Evolutionary conservation across 352 stramenopile genomes (phyloP), one percentile per base, ranked within the genome.

Genomic region (Lagenidium sp.): DNA sequence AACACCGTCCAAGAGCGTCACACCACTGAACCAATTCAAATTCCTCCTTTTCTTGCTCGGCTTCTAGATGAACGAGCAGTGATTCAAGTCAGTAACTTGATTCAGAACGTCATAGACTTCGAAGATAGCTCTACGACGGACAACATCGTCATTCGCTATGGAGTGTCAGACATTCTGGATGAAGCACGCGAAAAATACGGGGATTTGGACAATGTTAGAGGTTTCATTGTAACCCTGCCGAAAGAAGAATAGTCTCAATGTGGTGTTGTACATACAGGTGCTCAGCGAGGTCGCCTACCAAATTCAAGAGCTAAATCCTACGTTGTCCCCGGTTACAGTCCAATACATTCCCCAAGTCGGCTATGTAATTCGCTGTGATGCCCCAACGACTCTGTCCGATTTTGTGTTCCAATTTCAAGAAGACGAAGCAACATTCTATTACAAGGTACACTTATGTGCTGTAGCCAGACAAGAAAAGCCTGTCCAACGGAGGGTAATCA

Each of bases 331-430:
- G 4, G 87, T 92, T 28, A 87, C 75, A 12, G 71, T 91, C 22
- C 73, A 92, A 47, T 94, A 90, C 42, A 89, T 92, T 35, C 80
- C 82, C 45, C 82, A 89, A 73, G 71, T 92, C 25, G 82, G 82
- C 10, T 94, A 91, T 55, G 79, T 90, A 12, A 78, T 94, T 23
- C 86, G 71, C 41, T 90, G 76, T 36, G 70, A 88, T 46, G 69
- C 73, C 4, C 59, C 67, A 8, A 88, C 70, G 20, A 68, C 63
- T 29, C 44, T 90, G 12, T 61, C 76, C 16, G 74, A 83, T 34
- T 94, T 94, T 28, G 61, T 85, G 11, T 94, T 91, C 44, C 81
- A 94, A 55, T 94, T 91, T 46, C 78, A 91, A 72, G 79, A 91
- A 68, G 79, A 90, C 35, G 77, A 89, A 18, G 66, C 68, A 2